Percentiles rank a stretch among this genome's conserved stretches.
Evolutionary conservation across 805 yeast species (phyloP).

Genomic region (Komagataella pseudopastoris): DNA sequence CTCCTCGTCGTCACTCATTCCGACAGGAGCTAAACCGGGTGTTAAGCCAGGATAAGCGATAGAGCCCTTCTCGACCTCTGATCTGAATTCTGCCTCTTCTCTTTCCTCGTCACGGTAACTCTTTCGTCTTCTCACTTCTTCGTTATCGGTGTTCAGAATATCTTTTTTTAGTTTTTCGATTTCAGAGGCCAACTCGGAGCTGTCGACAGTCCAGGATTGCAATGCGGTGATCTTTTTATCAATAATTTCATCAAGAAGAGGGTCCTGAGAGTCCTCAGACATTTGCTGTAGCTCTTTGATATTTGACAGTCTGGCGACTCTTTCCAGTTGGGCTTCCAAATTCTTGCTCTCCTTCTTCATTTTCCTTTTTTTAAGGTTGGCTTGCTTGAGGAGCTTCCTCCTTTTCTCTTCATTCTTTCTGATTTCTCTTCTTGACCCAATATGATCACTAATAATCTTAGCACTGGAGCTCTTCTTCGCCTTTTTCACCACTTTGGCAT

Average conservation of each 20-base stretch:
- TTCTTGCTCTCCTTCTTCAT: slow-evolving; percentile 5
- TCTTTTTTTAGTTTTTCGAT: slow-evolving; percentile 25
- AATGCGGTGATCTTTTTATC: slow-evolving; percentile 22
- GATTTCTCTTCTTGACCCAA: slow-evolving; percentile 4
- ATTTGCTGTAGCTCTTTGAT: slow-evolving; percentile 23
- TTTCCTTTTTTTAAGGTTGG: slow-evolving; percentile 9
- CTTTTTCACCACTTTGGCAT: slow-evolving; percentile 2
- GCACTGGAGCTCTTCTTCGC: slow-evolving; percentile 3
- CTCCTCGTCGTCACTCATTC: slow-evolving; percentile 37
- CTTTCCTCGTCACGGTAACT: slow-evolving; percentile 17
- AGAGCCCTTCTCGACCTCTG: slow-evolving; percentile 27
- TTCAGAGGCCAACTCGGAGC: slow-evolving; percentile 17
- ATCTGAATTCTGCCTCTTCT: slow-evolving; percentile 20
- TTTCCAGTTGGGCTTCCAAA: slow-evolving; percentile 18
- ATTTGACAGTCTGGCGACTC: slow-evolving; percentile 23
- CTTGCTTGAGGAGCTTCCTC: slow-evolving; percentile 6
- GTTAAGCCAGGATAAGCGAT: slow-evolving; percentile 53
- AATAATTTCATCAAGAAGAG: slow-evolving; percentile 18
- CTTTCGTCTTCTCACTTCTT: slow-evolving; percentile 21
- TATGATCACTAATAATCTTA: slow-evolving; percentile 8
- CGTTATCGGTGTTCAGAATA: slow-evolving; percentile 29
- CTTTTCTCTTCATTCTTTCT: slow-evolving; percentile 7
- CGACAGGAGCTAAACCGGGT: slow-evolving; percentile 81
- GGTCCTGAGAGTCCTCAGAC: slow-evolving; percentile 26
- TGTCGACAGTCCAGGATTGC: slow-evolving; percentile 25